These are phyloP conservation scores for Didymella glomerata DNA, from an alignment of 2,329 filamentous ascomycete genomes.

Conservation along the genomic window DNA sequence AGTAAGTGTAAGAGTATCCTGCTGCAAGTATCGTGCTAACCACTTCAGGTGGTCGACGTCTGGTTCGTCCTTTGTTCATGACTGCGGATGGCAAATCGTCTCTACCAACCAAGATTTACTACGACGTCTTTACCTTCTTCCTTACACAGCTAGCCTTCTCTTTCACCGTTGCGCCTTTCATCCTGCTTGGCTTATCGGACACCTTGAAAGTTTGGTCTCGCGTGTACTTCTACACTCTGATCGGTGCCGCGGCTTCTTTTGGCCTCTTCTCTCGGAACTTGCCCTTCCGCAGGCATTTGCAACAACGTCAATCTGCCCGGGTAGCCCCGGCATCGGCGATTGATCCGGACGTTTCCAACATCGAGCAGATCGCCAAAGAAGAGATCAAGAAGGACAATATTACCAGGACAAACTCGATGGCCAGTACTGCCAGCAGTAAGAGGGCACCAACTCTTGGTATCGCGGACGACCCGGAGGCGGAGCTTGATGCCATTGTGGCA, in stretches of 20 bases:
- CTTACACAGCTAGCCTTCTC: conserved; percentile 83
- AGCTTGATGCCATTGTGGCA: conserved; percentile 78
- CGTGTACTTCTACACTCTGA: conserved; percentile 86
- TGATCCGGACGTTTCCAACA: conserved; percentile 35
- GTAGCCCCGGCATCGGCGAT: conserved; percentile 27
- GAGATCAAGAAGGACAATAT: conserved; percentile 49
- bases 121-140: conserved; percentile 80
- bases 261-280: conserved; percentile 82
- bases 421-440: conserved; percentile 58
- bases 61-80: conserved; percentile 92
- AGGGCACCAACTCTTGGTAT: conserved; percentile 76
- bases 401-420: conserved; percentile 63
- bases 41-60: conserved; percentile 79
- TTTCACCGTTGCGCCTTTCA: conserved; percentile 84
- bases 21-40: conserved; percentile 11
- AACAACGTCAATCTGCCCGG: conserved; percentile 44
- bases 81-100: conserved; percentile 70
- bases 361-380: conserved; percentile 48
- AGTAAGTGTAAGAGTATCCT: conserved; percentile 66
- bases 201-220: conserved; percentile 81
- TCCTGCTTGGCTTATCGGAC: conserved; percentile 76
- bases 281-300: conserved; percentile 62
- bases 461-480: conserved; percentile 75
- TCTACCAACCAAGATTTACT: conserved; percentile 77
- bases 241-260: conserved; percentile 71